A percentile compares a stretch with the other conserved stretches of the same genome.
Conservation (phyloP, 805 yeast genomes). For the Cyberlindnera maritima region DNA sequence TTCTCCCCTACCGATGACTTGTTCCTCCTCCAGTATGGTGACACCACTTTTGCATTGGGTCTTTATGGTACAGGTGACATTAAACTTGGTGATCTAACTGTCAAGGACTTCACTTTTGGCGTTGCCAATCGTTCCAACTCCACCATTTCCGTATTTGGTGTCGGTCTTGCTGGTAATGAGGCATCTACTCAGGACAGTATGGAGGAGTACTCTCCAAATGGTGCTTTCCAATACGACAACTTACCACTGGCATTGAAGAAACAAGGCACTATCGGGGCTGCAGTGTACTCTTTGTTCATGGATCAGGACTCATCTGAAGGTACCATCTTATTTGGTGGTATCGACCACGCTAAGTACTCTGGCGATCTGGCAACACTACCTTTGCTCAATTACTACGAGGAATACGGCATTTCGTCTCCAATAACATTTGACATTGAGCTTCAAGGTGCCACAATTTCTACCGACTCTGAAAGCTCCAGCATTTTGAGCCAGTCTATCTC, state of each 20-base stretch:
- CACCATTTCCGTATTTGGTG: constrained; percentile 54
- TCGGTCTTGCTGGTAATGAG: constrained; percentile 63
- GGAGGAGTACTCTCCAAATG: constrained; percentile 5
- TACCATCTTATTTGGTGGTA: constrained; percentile 60
- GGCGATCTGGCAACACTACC: constrained; percentile 49
- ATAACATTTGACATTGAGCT: constrained; percentile 44
- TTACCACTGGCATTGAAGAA: constrained; percentile 55
- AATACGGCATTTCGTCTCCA: constrained; percentile 39
- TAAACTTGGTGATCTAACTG: constrained; percentile 41
- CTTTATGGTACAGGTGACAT: constrained; percentile 65
- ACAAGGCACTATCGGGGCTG: constrained; percentile 48
- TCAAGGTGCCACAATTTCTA: constrained; percentile 17
- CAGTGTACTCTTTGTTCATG: constrained; percentile 58
- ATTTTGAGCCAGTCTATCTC: constrained; percentile 27
- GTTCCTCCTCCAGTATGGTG: constrained; percentile 45
- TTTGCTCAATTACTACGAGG: constrained; percentile 21
- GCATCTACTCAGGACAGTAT: constrained; percentile 33
- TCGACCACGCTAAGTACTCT: constrained; percentile 51
- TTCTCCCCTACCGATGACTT: constrained; percentile 26
- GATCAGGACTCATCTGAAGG: constrained; percentile 37
- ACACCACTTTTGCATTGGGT: constrained; percentile 48
- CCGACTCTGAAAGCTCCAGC: background rate
- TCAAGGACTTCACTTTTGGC: constrained; percentile 60
- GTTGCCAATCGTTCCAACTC: constrained; percentile 59
- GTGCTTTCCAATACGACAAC: constrained; percentile 44